These are phyloP conservation scores for Microbotryum saponariae DNA, from an alignment of 1,284 basidiomycete species.

Conservation along the genomic window DNA sequence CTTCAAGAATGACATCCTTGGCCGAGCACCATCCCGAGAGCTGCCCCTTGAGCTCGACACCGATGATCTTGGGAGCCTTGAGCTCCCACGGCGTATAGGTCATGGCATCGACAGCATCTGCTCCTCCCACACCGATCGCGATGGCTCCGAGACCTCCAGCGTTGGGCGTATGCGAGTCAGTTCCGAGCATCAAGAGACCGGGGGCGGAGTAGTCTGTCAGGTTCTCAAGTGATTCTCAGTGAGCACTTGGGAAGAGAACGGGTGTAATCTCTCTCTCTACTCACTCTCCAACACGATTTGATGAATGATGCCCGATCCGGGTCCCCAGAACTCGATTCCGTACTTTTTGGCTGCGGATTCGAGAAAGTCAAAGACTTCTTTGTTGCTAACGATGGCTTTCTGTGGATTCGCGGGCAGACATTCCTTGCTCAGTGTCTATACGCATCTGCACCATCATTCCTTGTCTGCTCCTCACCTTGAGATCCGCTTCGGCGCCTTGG, in stretches of 20 bases:
- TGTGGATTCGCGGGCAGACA: conserved; percentile 38
- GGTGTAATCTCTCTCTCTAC: conserved; percentile 2
- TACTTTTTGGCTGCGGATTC: conserved; percentile 92
- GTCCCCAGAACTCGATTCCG: conserved; percentile 72
- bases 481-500: conserved; percentile 70
- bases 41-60: conserved; percentile 77
- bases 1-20: conserved; percentile 91
- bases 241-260: background rate
- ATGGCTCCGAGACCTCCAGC: conserved; percentile 96
- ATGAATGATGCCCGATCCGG: conserved; percentile 84
- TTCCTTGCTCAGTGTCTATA: conserved; percentile 7
- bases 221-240: background rate
- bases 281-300: conserved; percentile 90
- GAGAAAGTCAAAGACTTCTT: conserved; percentile 97
- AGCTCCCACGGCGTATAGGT: conserved; percentile 98
- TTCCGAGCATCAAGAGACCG: conserved; percentile 51
- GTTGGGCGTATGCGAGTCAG: conserved; percentile 97
- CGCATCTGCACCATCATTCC: background rate
- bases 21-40: conserved; percentile 88
- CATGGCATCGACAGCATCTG: conserved; percentile 98
- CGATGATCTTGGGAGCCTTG: conserved; percentile 55
- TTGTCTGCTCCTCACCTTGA: conserved; percentile 52
- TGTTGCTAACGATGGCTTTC: conserved; percentile 79
- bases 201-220: conserved; percentile 41
- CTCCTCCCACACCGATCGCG: conserved; percentile 96